phyloP scores from a whole-genome alignment of 2,329 filamentous ascomycete species.

The Colletotrichum sp. region DNA sequence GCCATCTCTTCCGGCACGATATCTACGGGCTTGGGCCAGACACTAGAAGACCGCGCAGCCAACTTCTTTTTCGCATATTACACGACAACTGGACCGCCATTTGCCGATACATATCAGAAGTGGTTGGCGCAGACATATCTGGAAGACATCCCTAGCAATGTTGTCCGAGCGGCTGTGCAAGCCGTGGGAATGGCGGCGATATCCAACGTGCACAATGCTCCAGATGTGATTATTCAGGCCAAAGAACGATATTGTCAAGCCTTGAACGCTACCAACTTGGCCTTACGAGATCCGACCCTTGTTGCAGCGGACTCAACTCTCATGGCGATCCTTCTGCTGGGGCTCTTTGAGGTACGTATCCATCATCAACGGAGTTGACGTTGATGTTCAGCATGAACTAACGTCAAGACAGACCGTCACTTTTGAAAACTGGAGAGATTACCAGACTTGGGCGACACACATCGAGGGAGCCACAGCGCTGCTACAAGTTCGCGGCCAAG shows the following conservation, averaged over 20 bases:
- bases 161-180: slow-evolving; percentile 25
- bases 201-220: slow-evolving; percentile 25
- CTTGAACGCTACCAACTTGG: slow-evolving; percentile 6
- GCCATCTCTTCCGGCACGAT: background rate
- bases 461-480: slow-evolving; percentile 27
- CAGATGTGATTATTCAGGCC: slow-evolving; percentile 19
- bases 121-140: slow-evolving; percentile 25
- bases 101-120: slow-evolving; percentile 18
- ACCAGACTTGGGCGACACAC: slow-evolving; percentile 25
- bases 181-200: slow-evolving; percentile 31
- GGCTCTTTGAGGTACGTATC: slow-evolving; percentile 26
- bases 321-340: slow-evolving; percentile 27
- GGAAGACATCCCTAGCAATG: background rate
- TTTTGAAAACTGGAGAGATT: slow-evolving; percentile 24
- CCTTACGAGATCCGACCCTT: slow-evolving; percentile 20
- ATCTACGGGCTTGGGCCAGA: background rate
- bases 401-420: slow-evolving; percentile 20
- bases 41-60: slow-evolving; percentile 18
- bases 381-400: background rate
- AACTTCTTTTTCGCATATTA: slow-evolving; percentile 30
- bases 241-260: slow-evolving; percentile 24
- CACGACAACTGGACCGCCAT: slow-evolving; percentile 22
- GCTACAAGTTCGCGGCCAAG: slow-evolving; percentile 26
- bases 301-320: slow-evolving; percentile 24
- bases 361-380: background rate